Conservation (phyloP, 2,329 filamentous ascomycete genomes). For the Fusarium sambucinum region DNA sequence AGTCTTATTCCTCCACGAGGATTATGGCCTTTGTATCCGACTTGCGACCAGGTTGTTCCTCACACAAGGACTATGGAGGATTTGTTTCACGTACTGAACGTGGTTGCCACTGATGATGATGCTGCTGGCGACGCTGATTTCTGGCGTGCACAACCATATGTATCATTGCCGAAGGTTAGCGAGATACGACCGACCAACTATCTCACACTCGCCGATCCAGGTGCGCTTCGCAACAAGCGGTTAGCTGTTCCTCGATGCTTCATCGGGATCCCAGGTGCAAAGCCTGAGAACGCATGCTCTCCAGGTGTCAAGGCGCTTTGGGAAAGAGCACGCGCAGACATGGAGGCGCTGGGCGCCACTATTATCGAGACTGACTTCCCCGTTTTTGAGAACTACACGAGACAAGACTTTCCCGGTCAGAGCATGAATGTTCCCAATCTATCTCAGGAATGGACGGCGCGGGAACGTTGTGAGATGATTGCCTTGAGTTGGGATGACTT, state of each 20-base stretch:
- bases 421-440: neutral
- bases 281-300: neutral
- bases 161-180: slow-evolving; percentile 54
- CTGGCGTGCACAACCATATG: slow-evolving; percentile 63
- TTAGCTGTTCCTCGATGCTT: neutral
- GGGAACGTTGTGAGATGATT: slow-evolving; percentile 8
- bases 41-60: slow-evolving; percentile 67
- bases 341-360: neutral
- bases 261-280: neutral
- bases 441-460: neutral
- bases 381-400: neutral
- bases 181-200: slow-evolving; percentile 42
- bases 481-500: slow-evolving; percentile 5
- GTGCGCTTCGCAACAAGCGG: neutral
- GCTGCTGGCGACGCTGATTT: slow-evolving; percentile 57
- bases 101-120: slow-evolving; percentile 60
- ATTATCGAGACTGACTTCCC: neutral
- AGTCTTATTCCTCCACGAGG: slow-evolving; percentile 65
- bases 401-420: slow-evolving; percentile 1
- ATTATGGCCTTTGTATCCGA: slow-evolving; percentile 67
- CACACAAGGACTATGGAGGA: slow-evolving; percentile 64
- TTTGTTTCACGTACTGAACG: slow-evolving; percentile 62
- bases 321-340: neutral
- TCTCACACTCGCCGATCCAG: neutral
- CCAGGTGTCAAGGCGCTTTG: neutral